phyloP scores from a whole-genome alignment of 805 yeast species.

The Brettanomyces custersianus region DNA sequence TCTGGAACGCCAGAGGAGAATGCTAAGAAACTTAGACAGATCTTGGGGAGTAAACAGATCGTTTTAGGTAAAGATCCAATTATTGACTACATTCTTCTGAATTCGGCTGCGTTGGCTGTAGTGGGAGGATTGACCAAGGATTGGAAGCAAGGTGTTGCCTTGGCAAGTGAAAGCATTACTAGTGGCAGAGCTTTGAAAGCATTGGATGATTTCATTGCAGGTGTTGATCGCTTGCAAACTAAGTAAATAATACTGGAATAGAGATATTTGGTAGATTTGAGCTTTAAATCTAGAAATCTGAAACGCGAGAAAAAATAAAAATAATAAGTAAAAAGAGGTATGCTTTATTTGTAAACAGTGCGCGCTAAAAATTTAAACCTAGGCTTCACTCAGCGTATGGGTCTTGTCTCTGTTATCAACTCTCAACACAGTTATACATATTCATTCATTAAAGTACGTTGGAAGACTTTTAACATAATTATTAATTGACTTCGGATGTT shows the following conservation, averaged over 20 bases:
- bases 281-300: too few relatives aligned
- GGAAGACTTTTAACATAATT: too few relatives aligned
- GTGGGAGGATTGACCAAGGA: constrained; percentile 56
- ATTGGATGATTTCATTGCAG: constrained; percentile 43
- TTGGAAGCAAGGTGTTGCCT: constrained; percentile 71
- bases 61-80: constrained; percentile 49
- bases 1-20: constrained; percentile 87
- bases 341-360: too few relatives aligned
- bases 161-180: constrained; percentile 61
- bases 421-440: too few relatives aligned
- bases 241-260: neutral
- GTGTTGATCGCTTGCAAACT: constrained; percentile 16
- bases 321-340: too few relatives aligned
- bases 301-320: too few relatives aligned
- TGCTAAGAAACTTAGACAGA: constrained; percentile 46
- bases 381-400: too few relatives aligned
- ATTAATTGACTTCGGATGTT: too few relatives aligned
- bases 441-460: too few relatives aligned
- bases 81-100: constrained; percentile 83
- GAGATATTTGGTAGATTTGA: too few relatives aligned
- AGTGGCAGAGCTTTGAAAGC: constrained; percentile 61
- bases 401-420: too few relatives aligned
- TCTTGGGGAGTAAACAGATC: constrained; percentile 35
- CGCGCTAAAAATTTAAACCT: too few relatives aligned
- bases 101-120: constrained; percentile 80